Base-by-base conservation (phyloP, 106 monocot species). In the Amphibolis antarctica region DNA sequence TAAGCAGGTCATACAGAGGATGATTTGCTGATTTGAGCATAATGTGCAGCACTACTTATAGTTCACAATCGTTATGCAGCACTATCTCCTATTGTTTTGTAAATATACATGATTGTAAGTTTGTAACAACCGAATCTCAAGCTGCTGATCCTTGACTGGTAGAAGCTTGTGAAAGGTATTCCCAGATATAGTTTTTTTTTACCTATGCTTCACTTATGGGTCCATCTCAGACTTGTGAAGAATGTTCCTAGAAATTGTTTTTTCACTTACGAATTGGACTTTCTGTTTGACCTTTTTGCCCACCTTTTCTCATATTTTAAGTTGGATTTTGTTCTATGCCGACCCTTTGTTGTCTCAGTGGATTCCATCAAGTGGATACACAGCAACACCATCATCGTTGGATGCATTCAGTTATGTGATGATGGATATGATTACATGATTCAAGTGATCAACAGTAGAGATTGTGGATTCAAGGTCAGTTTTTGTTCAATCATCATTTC, bases 331-430 rank as follows among this genome's bases (percentile, higher is more conserved):
- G 36, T 36, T 36, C 36, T 7, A 36, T 36, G 36, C 36, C 7
- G 36, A 4, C 14, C 28, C 12, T 26, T 56, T 68, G 26, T 23
- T 29, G 43, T 60, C n/a, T 4, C 68, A 91, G 94, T 96, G 72
- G 94, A 96, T 76, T 80, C 86, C 44, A 66, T 96, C 36, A 77
- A 80, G 55, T 96, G 94, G 94, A 65, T 89, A 28, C 77, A 79
- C 19, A 66, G 78, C 63, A 78, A 82, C 72, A 83, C 73, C 73
- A 86, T 96, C 57, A 64, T 96, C 69, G 24, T 96, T 63, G 89
- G 89, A 31, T 89, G 82, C 61, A 18, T 73, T 74, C 82, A 80
- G 47, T 75, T 84, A 28, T 77, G 71, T 76, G 82, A 83, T 65
- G 77, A 83, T 71, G 71, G 65, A 62, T 81, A 82, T 51, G 82